These are phyloP conservation scores for Ophiobolus disseminans DNA, from an alignment of 2,329 filamentous ascomycete genomes.

Conservation along the genomic window DNA sequence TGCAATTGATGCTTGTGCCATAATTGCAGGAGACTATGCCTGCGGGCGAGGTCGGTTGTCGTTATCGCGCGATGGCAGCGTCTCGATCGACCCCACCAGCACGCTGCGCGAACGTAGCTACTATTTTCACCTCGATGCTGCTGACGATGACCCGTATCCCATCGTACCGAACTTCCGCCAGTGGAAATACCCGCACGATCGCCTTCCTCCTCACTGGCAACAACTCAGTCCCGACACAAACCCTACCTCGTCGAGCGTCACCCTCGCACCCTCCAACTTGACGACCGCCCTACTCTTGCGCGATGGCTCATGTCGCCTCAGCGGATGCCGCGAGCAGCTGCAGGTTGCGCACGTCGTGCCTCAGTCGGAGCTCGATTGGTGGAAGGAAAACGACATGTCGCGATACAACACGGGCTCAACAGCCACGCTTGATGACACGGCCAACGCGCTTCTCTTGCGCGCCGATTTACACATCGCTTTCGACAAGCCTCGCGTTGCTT, in stretches of 20 bases:
- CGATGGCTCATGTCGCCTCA: constrained; percentile 12
- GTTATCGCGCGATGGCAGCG: constrained; percentile 5
- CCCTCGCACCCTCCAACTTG: constrained; percentile 7
- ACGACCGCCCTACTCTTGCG: constrained; percentile 8
- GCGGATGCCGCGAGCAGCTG: constrained; percentile 8
- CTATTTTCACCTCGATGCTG: constrained; percentile 10
- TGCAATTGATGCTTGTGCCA: constrained; percentile 14
- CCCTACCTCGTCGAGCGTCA: neutral
- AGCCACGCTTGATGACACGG: constrained; percentile 2
- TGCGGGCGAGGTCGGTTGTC: constrained; percentile 13
- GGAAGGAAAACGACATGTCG: constrained; percentile 12
- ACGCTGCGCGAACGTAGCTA: constrained; percentile 9
- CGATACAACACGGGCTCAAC: constrained; percentile 7
- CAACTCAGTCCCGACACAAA: constrained; percentile 1
- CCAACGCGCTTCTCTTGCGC: constrained; percentile 18
- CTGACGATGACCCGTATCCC: constrained; percentile 7
- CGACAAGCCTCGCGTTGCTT: constrained; percentile 19
- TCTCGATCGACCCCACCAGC: constrained; percentile 9
- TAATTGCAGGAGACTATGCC: constrained; percentile 7
- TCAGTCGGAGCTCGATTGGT: constrained; percentile 11
- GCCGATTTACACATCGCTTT: constrained; percentile 24
- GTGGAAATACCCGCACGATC: constrained; percentile 10
- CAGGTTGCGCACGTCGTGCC: constrained; percentile 14
- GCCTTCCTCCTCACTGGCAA: constrained; percentile 9
- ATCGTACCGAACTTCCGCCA: constrained; percentile 12